Evolutionary conservation across 768 basidiomycete species (phyloP).

Genomic region (Leccinum truebloodii): DNA sequence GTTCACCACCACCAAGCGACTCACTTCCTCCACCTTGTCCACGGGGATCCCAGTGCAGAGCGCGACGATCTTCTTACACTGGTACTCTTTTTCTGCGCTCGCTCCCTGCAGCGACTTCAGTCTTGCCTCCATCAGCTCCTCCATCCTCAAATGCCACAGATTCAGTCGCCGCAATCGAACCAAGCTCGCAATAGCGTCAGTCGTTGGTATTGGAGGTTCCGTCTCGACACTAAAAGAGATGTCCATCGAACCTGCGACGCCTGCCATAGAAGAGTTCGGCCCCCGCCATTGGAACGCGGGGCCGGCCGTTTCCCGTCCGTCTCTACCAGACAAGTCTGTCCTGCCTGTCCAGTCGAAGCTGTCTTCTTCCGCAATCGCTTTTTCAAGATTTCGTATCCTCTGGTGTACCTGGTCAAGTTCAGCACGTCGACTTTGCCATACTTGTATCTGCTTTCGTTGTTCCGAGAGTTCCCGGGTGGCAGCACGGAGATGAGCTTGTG

Average conservation of each 20-base stretch:
- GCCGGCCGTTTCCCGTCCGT: slow-evolving; percentile 35
- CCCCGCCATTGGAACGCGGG: slow-evolving; percentile 76
- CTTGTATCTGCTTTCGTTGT: slow-evolving; percentile 81
- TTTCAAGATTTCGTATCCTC: slow-evolving; percentile 81
- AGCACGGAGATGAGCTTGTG: slow-evolving; percentile 82
- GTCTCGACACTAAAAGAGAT: slow-evolving; percentile 62
- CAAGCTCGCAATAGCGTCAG: slow-evolving; percentile 59
- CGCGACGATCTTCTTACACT: slow-evolving; percentile 90
- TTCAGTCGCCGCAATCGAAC: slow-evolving; percentile 74
- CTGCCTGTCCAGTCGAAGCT: slow-evolving; percentile 90
- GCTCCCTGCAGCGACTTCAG: slow-evolving; percentile 73
- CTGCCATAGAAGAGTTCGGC: slow-evolving; percentile 62
- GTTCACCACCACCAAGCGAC: slow-evolving; percentile 34
- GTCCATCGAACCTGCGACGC: slow-evolving; percentile 64
- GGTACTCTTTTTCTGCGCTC: slow-evolving; percentile 85
- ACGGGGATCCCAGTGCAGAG: slow-evolving; percentile 84
- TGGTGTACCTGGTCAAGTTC: slow-evolving; percentile 84
- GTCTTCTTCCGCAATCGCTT: slow-evolving; percentile 76
- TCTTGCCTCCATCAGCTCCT: slow-evolving; percentile 69
- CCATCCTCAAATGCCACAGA: slow-evolving; percentile 81
- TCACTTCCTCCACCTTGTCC: slow-evolving; percentile 88
- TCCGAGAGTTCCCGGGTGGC: slow-evolving; percentile 91
- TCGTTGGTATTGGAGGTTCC: slow-evolving; percentile 69
- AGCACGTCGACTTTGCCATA: slow-evolving; percentile 69
- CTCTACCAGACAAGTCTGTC: slow-evolving; percentile 43